Conservation (phyloP, 2,329 filamentous ascomycete species). For the Sclerotiophoma versabilis region DNA sequence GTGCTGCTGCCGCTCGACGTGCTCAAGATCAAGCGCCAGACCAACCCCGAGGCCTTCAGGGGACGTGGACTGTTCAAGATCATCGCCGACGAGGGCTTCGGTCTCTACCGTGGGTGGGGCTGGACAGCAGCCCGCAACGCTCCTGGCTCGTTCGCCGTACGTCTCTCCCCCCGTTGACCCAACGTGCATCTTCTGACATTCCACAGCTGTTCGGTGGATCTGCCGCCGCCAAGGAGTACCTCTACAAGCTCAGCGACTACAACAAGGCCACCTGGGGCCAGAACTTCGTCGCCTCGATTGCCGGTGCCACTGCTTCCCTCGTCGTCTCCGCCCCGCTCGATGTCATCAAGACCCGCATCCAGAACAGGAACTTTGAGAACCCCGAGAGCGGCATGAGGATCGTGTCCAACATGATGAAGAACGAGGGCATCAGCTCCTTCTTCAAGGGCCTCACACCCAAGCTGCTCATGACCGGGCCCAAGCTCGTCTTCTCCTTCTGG, state of each 20-base stretch:
- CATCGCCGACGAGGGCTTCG: slow-evolving; percentile 91
- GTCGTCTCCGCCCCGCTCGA: slow-evolving; percentile 98
- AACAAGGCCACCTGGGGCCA: slow-evolving; percentile 93
- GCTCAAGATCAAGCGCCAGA: slow-evolving; percentile 99
- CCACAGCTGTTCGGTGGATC: slow-evolving; percentile 90
- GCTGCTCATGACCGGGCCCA: slow-evolving; percentile 98
- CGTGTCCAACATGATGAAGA: slow-evolving; percentile 87
- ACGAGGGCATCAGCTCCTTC: slow-evolving; percentile 86
- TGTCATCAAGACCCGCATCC: slow-evolving; percentile 96
- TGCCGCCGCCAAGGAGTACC: slow-evolving; percentile 95
- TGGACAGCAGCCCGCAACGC: slow-evolving; percentile 98
- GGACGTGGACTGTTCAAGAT: slow-evolving; percentile 91
- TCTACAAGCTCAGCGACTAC: slow-evolving; percentile 90
- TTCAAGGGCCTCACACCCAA: slow-evolving; percentile 98
- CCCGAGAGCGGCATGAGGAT: slow-evolving; percentile 94
- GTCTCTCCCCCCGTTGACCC: slow-evolving; percentile 45
- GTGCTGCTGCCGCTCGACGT: slow-evolving; percentile 94
- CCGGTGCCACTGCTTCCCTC: slow-evolving; percentile 92
- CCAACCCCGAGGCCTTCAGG: slow-evolving; percentile 97
- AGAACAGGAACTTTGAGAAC: slow-evolving; percentile 98
- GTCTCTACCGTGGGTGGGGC: slow-evolving; percentile 92
- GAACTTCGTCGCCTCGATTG: slow-evolving; percentile 97
- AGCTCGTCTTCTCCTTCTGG: slow-evolving; percentile 99
- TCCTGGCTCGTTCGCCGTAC: slow-evolving; percentile 92
- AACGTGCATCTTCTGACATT: slow-evolving; percentile 23